Base-by-base conservation (phyloP, 495 filamentous ascomycete genomes). In the Neurospora sp. region DNA sequence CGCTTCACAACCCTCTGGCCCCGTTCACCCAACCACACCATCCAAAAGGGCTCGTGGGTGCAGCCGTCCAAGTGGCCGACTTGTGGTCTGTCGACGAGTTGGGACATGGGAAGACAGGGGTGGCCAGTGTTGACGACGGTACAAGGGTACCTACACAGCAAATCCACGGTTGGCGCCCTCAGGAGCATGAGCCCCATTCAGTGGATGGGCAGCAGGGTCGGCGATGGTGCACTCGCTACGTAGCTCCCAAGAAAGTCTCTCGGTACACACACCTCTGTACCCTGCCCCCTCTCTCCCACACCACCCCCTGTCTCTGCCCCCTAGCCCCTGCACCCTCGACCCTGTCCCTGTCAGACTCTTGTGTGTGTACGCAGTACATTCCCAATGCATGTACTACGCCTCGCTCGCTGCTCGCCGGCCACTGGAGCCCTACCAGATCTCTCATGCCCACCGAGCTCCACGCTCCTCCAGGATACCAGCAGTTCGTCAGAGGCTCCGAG, bases 391-490 rank as follows among this genome's bases (percentile, higher is more conserved):
- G 74, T 73, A 78, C 78, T 76, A 74, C 75, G 79, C 79, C 79
- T 79, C 79, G 74, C 72, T 79, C 49, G 72, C 41, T 35, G 54
- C 54, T 66, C 54, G 54, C 54, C 54, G 54, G 27, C 54, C 54
- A 73, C 41, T 54, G 75, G 76, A 76, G 76, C 75, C 78, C 75
- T 77, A 76, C 74, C 46, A 72, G 76, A 80, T 79, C 80, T 79
- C 79, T 78, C 78, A 75, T 74, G 72, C 78, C 78, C 79, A 81
- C 79, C 76, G 54, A 81, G 77, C 46, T n/a, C 73, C 72, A 27
- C 54, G 54, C 74, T 75, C 73, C 73, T 74, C 72, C 70, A 72
- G 79, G 77, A 79, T 75, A 66, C 12, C 14, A 66, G 54, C 54
- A 66, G 79, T 71, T 46, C 66, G 41, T 72, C 62, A 72, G 72